Evolutionary conservation across 306 rosid species (phyloP), one percentile per base, ranked within the genome.

Genomic region (Cercis canadensis): DNA sequence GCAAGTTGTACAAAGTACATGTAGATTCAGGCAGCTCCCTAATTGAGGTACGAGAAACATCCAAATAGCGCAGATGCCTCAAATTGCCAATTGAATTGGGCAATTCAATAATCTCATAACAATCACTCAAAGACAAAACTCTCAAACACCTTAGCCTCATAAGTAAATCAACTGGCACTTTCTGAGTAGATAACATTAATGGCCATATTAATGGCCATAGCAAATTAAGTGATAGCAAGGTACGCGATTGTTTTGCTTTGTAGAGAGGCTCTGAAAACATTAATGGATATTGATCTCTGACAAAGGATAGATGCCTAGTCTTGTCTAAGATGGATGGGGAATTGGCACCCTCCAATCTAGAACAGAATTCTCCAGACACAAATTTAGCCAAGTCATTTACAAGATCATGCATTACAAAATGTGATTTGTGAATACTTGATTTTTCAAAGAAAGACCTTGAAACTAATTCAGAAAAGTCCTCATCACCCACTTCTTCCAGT

Each of bases 371-470:
- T 16, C 76, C 76, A 19, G 76, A 41, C 5, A 74, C 76, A 51
- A 39, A 44, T 50, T 33, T 65, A 0, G 84, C 73, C 24, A 80
- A 41, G 9, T 80, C 84, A 55, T 55, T 72, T 31, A 79, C 56
- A 53, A 73, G 71, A 65, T 61, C 75, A 11, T 79, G 83, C 79
- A 79, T 73, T 32, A 44, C 51, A 12, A 57, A 24, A 12, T 14
- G 37, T 11, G 24, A 40, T 16, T 34, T 11, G 41, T 70, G 46
- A 57, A 32, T 36, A 45, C 13, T 4, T n/a, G 41, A 14, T 8
- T 47, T 41, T 64, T 80, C 74, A 8, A 49, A 50, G 43, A 80
- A 62, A 5, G 79, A 80, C 52, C 84, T 74, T 46, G 74, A 74
- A 10, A 66, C 34, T 5, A 80, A 57, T 11, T 74, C 80, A n/a